These are phyloP conservation scores for Camellia japonica DNA, from an alignment of 148 eudicot genomes.

Conservation along the genomic window DNA sequence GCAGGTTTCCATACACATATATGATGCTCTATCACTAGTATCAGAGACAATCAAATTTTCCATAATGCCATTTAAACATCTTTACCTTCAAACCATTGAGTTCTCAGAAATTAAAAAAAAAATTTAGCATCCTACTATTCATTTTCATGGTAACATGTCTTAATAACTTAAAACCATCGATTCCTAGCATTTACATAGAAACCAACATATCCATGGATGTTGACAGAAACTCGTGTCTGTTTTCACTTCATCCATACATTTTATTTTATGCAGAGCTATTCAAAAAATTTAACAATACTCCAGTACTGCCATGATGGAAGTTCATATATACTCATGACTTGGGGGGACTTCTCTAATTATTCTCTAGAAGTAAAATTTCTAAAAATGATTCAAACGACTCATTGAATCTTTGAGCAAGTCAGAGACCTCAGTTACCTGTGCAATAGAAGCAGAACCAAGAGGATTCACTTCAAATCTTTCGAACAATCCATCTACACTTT, in stretches of 20 bases:
- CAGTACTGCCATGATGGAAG: no score
- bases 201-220: neutral
- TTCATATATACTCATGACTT: no score
- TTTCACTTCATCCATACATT: no score
- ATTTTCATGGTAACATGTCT: neutral
- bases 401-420: neutral
- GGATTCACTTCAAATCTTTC: conserved; percentile 68
- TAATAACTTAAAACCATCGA: neutral
- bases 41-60: neutral
- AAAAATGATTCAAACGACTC: neutral
- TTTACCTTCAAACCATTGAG: neutral
- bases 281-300: no score
- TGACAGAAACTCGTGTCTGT: no score
- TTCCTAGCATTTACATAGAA: no score
- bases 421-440: conserved; percentile 57
- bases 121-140: neutral
- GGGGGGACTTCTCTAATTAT: no score
- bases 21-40: neutral
- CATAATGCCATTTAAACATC: neutral
- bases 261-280: no score
- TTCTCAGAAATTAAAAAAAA: neutral
- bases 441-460: conserved; percentile 97
- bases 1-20: neutral
- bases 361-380: neutral
- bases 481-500: conserved; percentile 61